Evolutionary conservation across 805 yeast species (phyloP), one percentile per base, ranked within the genome.

Genomic region (Hanseniaspora meyeri): DNA sequence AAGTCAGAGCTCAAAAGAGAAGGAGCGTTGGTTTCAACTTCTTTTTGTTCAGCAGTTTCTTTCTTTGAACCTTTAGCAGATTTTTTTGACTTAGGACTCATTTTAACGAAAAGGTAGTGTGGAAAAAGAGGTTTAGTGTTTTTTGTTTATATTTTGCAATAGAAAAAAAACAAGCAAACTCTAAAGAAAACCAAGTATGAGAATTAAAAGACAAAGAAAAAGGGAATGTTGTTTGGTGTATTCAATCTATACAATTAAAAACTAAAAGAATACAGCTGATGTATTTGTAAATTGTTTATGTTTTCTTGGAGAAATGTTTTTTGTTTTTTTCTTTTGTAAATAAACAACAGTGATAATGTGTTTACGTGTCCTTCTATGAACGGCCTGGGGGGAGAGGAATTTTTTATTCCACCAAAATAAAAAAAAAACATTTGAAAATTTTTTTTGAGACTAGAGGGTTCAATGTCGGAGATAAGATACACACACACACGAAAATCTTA

Each of bases 1-100:
- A 53, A 20, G 16, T 42, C 43, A 19, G 49, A 12, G 7, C 31
- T 58, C 9, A 59, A 57, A 16, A 59, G 60, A 24, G 57, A 49
- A 12, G 47, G 48, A 17, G 45, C 57, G 14, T 10, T 37, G 27
- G 43, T 3, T 12, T 27, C 9, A 34, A 11, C 29, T 42, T 42
- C 45, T 24, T 42, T 24, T 20, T 12, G 14, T 34, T 37, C 34
- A 19, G 24, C 11, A 39, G 24, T 8, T 10, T 36, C 43, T 19
- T 4, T 24, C 31, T 54, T 48, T 14, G 24, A 14, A 29, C 32
- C 45, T 42, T 42, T 42, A n/a, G 31, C n/a, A 20, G 36, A 17
- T 34, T 37, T 49, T n/a, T 38, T 43, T n/a, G 29, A 14, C 38
- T 45, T 46, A 46, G 56, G 39, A 45, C 31, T 37, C 32, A 37